phyloP scores from a whole-genome alignment of 768 basidiomycete species.

The Boletus fagicola region DNA sequence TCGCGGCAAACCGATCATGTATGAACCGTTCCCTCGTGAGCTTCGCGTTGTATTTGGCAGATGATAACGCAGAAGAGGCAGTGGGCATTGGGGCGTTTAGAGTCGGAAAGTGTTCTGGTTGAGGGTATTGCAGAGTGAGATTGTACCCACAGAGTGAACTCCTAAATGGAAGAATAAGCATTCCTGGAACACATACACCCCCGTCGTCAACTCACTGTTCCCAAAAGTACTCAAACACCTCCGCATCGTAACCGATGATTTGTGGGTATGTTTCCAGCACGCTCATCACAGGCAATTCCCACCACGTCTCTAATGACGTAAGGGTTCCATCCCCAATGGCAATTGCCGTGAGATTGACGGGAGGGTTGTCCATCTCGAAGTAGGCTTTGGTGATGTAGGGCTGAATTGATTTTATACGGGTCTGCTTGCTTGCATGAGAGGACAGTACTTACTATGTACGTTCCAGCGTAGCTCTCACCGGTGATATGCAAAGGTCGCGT shows the following conservation, averaged over 20 bases:
- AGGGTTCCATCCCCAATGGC: slow-evolving; percentile 31
- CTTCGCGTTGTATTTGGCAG: background rate
- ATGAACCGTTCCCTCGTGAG: slow-evolving; percentile 12
- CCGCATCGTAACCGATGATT: slow-evolving; percentile 48
- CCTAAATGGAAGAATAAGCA: slow-evolving; percentile 33
- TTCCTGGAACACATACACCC: background rate
- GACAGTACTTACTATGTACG: slow-evolving; percentile 51
- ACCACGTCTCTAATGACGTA: slow-evolving; percentile 44
- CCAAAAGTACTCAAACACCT: slow-evolving; percentile 62
- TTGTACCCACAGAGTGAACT: slow-evolving; percentile 63
- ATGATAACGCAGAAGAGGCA: fast-evolving
- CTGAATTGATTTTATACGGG: slow-evolving; percentile 36
- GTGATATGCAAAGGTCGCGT: slow-evolving; percentile 66
- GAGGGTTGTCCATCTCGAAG: slow-evolving; percentile 48
- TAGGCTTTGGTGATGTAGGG: slow-evolving; percentile 65
- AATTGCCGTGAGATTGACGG: slow-evolving; percentile 65
- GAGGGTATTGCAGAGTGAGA: slow-evolving; percentile 67
- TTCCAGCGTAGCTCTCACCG: slow-evolving; percentile 74
- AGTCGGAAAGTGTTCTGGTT: slow-evolving; percentile 48
- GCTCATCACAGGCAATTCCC: slow-evolving; percentile 53
- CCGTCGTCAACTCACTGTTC: slow-evolving; percentile 48
- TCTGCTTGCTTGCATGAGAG: slow-evolving; percentile 26
- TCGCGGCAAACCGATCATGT: slow-evolving; percentile 3
- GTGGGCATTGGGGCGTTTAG: background rate
- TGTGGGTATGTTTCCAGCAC: slow-evolving; percentile 34